A percentile compares a stretch with the other conserved stretches of the same genome.
Evolutionary conservation across 805 yeast species (phyloP).

Genomic region (Candida maris): DNA sequence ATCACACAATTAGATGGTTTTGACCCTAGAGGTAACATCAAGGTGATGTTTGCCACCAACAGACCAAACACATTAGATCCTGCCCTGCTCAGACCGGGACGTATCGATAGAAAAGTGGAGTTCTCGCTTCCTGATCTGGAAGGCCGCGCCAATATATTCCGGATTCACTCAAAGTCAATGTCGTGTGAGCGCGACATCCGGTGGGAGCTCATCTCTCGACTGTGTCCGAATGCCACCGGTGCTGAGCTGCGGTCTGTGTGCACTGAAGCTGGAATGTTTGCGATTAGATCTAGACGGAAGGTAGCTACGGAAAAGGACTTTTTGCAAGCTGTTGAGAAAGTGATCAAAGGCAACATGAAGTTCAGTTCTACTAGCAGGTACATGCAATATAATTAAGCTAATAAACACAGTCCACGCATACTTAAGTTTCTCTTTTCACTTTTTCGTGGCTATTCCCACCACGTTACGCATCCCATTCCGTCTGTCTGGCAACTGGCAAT

Average conservation of each 20-base stretch:
- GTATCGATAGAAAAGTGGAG: constrained; percentile 98
- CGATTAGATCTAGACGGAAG: constrained; percentile 96
- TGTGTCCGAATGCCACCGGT: constrained; percentile 98
- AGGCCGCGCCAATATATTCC: constrained; percentile 95
- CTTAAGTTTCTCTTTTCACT: neutral
- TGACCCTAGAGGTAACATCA: constrained; percentile 97
- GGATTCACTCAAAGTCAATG: constrained; percentile 97
- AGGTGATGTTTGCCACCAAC: constrained; percentile 99
- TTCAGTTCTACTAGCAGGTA: constrained; percentile 95
- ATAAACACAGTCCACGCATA: neutral
- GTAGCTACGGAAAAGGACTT: constrained; percentile 98
- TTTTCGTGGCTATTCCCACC: constrained; percentile 69
- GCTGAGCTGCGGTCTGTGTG: constrained; percentile 98
- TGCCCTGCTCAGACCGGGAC: constrained; percentile 95
- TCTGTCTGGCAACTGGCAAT: constrained; percentile 90
- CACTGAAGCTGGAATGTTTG: constrained; percentile 99
- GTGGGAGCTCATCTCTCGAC: constrained; percentile 96
- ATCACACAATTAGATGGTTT: constrained; percentile 98
- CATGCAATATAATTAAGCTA: constrained; percentile 86
- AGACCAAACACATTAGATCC: constrained; percentile 98
- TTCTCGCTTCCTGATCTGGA: constrained; percentile 94
- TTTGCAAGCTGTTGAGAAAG: constrained; percentile 96
- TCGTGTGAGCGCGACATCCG: constrained; percentile 95
- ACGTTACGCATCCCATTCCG: constrained; percentile 93
- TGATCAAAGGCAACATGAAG: constrained; percentile 96